Evolutionary conservation across 139 green algal species (phyloP).

Genomic region (Tetradesmus lagerheimii): DNA sequence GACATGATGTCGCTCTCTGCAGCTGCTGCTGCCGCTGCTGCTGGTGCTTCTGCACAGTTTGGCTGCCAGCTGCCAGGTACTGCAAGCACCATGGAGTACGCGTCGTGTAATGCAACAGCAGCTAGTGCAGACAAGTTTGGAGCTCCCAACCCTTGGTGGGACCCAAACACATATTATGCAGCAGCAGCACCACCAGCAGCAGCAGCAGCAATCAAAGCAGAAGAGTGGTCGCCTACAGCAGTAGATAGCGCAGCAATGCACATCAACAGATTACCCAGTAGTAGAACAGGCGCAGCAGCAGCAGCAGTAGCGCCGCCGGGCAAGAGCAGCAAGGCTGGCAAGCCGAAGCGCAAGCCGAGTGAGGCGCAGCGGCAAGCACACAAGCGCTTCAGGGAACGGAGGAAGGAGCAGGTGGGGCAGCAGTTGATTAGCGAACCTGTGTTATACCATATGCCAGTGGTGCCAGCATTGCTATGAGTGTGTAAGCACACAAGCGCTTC

Average conservation of each 20-base stretch:
- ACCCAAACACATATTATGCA: neutral
- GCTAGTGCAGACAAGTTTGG: neutral
- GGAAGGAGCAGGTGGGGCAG: constrained; percentile 17
- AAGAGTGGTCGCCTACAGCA: neutral
- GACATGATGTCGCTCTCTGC: too few relatives aligned
- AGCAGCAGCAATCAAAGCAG: neutral
- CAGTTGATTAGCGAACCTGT: neutral
- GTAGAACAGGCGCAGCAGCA: neutral
- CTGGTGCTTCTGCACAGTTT: neutral
- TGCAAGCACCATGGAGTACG: neutral
- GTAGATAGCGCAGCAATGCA: neutral
- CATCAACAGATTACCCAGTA: neutral
- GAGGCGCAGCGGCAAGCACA: constrained; percentile 25
- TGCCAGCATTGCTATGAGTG: neutral
- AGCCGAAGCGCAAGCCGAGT: neutral
- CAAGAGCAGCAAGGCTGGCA: neutral
- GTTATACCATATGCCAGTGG: neutral
- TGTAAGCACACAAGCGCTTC: constrained; percentile 8
- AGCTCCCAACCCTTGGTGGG: neutral
- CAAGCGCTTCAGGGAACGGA: constrained; percentile 14
- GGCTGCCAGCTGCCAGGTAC: neutral
- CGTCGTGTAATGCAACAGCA: neutral
- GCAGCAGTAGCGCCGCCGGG: neutral
- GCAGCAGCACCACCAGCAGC: neutral
- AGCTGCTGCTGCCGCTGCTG: too few relatives aligned